These are phyloP conservation scores for Hamigera avellanea DNA, from an alignment of 495 filamentous ascomycete genomes.

Conservation along the genomic window DNA sequence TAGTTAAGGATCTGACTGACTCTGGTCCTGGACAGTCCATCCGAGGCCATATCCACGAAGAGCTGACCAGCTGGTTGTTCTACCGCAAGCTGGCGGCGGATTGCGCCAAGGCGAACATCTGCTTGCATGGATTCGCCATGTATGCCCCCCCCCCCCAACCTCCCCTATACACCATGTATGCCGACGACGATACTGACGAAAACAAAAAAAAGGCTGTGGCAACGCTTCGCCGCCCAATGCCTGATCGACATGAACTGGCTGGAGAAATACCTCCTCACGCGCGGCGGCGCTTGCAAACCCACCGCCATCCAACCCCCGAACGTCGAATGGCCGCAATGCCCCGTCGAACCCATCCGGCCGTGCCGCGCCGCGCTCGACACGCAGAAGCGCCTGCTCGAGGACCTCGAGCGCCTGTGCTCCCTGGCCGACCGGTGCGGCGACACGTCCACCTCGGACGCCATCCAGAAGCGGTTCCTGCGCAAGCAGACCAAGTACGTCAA, in stretches of 20 bases:
- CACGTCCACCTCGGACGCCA: not conserved
- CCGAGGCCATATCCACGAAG: constrained; percentile 9
- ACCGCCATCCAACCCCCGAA: constrained; percentile 5
- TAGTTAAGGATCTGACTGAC: not conserved
- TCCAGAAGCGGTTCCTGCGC: constrained; percentile 6
- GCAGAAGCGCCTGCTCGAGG: constrained; percentile 6
- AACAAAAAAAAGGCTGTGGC: constrained; percentile 5
- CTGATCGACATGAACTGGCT: constrained; percentile 7
- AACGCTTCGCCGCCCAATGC: constrained; percentile 5
- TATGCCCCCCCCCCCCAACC: not conserved
- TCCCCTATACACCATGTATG: not conserved
- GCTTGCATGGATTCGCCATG: constrained; percentile 8
- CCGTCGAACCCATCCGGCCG: constrained; percentile 6
- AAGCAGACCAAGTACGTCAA: constrained; percentile 7
- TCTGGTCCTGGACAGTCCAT: constrained; percentile 2
- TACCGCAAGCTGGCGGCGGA: constrained; percentile 9
- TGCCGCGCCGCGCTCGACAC: constrained; percentile 1
- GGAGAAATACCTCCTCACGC: constrained; percentile 7
- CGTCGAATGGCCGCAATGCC: constrained; percentile 4
- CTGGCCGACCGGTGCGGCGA: constrained; percentile 3
- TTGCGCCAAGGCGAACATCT: constrained; percentile 5
- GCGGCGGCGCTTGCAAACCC: constrained; percentile 7
- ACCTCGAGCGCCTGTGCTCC: constrained; percentile 3
- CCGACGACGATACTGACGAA: not conserved
- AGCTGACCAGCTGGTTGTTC: constrained; percentile 9